Conservation (phyloP, 345 rosid species). For the Pseudoturritis turrita region DNA sequence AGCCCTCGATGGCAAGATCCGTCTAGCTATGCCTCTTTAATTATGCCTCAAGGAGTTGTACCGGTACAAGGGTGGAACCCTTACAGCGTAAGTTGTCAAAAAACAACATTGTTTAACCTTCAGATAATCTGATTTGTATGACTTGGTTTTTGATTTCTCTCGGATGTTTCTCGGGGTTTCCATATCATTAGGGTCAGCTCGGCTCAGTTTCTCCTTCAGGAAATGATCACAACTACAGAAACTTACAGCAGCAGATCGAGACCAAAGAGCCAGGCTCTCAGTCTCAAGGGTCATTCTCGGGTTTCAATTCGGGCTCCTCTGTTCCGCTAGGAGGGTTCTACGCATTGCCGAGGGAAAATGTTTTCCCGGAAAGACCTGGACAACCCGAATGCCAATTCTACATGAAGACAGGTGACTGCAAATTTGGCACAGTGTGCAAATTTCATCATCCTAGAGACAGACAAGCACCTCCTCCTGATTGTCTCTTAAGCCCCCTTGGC, state of each 20-base stretch:
- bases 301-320: constrained; percentile 51
- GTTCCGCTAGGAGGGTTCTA: constrained; percentile 62
- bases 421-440: constrained; percentile 92
- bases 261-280: constrained; percentile 50
- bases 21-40: constrained; percentile 69
- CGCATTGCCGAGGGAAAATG: constrained; percentile 77
- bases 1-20: constrained; percentile 98
- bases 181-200: constrained; percentile 60
- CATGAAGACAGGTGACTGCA: constrained; percentile 98
- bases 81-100: constrained; percentile 55
- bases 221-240: constrained; percentile 57
- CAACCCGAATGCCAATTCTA: constrained; percentile 95
- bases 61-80: constrained; percentile 94
- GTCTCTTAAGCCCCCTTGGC: constrained; percentile 79
- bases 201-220: constrained; percentile 86
- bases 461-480: constrained; percentile 86
- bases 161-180: not conserved
- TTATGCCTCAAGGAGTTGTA: constrained; percentile 86
- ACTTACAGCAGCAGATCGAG: constrained; percentile 59
- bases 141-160: not conserved
- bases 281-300: constrained; percentile 58
- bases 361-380: constrained; percentile 96
- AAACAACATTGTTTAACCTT: not conserved
- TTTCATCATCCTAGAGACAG: constrained; percentile 98
- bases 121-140: not conserved